Evolutionary conservation across 2,329 filamentous ascomycete species (phyloP), one percentile per base, ranked within the genome.

Genomic region (Phialemoniopsis sp.): DNA sequence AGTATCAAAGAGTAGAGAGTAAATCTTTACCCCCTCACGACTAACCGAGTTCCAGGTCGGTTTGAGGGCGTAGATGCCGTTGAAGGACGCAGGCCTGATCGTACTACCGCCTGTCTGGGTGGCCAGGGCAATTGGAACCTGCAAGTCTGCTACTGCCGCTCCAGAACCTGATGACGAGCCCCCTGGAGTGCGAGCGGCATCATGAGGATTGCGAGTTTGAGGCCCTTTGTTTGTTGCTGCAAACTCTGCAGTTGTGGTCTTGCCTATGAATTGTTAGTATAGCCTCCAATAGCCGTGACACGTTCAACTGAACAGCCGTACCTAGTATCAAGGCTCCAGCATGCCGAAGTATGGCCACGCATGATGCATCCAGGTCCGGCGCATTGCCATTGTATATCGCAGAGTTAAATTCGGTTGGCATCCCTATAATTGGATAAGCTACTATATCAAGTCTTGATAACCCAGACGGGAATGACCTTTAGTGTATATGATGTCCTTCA

Each of bases 131-230:
- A 86, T 50, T 0, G 80, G 77, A 1, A 71, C 72, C 45, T 86
- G 82, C 38, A 73, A 73, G 46, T 86, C 82, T 7, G 65, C 81
- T 1, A 87, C 80, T 1, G 78, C 80, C 0, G 82, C 80, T 0
- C 69, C 82, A 0, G 81, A 85, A 0, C 83, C 82, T 0, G 80
- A 78, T 0, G 80, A 85, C 0, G 81, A 85, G 34, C 82, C 82
- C 1, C 82, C 82, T 0, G 82, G 82, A 0, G 82, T 85, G 5
- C 70, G 66, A 0, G 40, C 43, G 0, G 60, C 42, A 43, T 72
- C 62, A 44, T 76, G 73, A 0, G 82, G 78, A 52, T 87, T 87
- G 4, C 58, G 53, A 1, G 78, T 80, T 36, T 65, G 65, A 2
- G 72, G 66, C 0, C 79, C 79, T 13, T 64, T 56, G 2, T 65